Evolutionary conservation across 2,329 filamentous ascomycete genomes (phyloP), one percentile per base, ranked within the genome.

Genomic region (Zasmidium citrigriseum): DNA sequence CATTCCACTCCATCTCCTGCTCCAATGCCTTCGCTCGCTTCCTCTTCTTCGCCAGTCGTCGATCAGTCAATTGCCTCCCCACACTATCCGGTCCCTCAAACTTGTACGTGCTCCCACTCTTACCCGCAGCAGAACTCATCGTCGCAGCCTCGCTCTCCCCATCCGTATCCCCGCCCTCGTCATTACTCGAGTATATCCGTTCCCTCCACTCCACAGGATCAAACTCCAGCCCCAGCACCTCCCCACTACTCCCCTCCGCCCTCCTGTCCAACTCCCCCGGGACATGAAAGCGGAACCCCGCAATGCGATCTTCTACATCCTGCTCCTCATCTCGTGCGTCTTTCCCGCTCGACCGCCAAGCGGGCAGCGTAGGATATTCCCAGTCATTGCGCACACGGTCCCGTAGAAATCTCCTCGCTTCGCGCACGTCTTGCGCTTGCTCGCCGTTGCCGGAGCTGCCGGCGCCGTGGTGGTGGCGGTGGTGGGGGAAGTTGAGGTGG

Each of bases 1-100:
- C 80, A 68, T 97, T 98, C 87, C 89, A 96, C 7, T 60, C 58
- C 74, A 78, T 77, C 62, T 82, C 79, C 25, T 71, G 68, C 55
- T 77, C 73, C 51, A 79, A 60, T 12, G 67, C 65, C 49, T 67
- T 61, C 52, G 71, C 67, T 44, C 77, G 70, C 62, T 74, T 74
- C 52, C 72, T 67, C 62, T 74, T 79, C 57, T 75, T 68, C 55
- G 63, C 66, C 20, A 55, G 23, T 21, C 63, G 62, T 10, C 66
- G 63, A 23, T 67, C 62, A 20, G 46, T 51, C 41, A 80, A 60
- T 12, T 74, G 71, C 34, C 68, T 61, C 12, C 73, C 78, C 14
- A 80, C 75, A 54, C 71, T 76, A 52, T 81, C 78, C 10, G 78
- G 77, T 2, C 68, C 72, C 46, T 81, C 78, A 64, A 80, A 79